Conservation (phyloP, 148 eudicot genomes). For the Diospyros lotus region DNA sequence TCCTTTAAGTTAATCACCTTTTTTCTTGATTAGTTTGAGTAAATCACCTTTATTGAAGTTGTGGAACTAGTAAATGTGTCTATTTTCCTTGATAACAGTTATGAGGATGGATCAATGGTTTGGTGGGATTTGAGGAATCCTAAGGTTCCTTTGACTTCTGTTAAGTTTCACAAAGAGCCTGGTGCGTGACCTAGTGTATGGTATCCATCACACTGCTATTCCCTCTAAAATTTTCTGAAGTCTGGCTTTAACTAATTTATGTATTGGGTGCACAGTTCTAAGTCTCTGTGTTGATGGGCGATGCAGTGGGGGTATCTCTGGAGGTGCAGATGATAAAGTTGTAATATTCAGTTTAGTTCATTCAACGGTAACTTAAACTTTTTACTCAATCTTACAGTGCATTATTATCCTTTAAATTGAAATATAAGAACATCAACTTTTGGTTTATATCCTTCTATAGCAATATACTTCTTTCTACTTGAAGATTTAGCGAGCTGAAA, state of each 20-base stretch:
- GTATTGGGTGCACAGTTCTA: constrained; percentile 45
- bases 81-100: constrained; percentile 28
- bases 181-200: constrained; percentile 28
- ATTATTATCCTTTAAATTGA: neutral
- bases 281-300: constrained; percentile 64
- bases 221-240: neutral
- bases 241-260: constrained; percentile 8
- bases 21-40: neutral
- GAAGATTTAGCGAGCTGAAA: constrained; percentile 1
- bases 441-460: neutral
- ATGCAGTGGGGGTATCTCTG: constrained; percentile 78
- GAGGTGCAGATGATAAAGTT: constrained; percentile 80
- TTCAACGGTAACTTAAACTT: constrained; percentile 38
- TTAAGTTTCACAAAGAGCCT: constrained; percentile 79
- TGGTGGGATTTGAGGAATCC: constrained; percentile 93
- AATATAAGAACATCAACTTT: neutral
- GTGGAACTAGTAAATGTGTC: neutral
- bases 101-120: constrained; percentile 74
- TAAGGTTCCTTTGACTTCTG: constrained; percentile 52
- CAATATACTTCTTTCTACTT: neutral
- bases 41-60: neutral
- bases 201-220: neutral
- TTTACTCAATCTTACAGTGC: neutral
- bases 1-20: neutral
- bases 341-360: constrained; percentile 52